Conservation (phyloP, 768 basidiomycete species). For the Pholiota microspora region DNA sequence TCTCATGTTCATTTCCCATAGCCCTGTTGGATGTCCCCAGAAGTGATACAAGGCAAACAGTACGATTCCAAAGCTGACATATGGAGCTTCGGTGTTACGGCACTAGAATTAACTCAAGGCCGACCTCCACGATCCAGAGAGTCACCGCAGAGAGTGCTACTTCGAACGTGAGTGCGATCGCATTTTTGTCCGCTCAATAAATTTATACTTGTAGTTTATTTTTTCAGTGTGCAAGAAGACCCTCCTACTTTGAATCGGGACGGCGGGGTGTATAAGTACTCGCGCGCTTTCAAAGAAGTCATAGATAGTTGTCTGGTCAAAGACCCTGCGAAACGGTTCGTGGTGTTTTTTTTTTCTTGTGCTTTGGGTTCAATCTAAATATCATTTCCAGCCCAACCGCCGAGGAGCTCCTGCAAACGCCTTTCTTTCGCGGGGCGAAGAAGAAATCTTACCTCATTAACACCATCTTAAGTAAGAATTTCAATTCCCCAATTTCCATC, state of each 20-base stretch:
- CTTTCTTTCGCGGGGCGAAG: conserved; percentile 80
- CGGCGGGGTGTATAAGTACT: conserved; percentile 71
- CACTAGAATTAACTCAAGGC: conserved; percentile 85
- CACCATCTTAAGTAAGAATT: conserved; percentile 58
- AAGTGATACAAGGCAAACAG: conserved; percentile 79
- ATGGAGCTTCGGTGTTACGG: conserved; percentile 97
- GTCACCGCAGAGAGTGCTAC: conserved; percentile 67
- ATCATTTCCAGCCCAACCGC: conserved; percentile 62
- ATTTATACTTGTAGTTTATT: conserved; percentile 1
- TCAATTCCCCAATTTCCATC: neutral
- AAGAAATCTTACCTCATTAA: conserved; percentile 77
- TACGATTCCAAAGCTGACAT: conserved; percentile 91
- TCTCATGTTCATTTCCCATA: conserved; percentile 18
- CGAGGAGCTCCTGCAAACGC: conserved; percentile 67
- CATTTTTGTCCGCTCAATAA: neutral
- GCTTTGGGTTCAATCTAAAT: neutral
- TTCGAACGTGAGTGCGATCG: conserved; percentile 55
- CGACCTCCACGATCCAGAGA: conserved; percentile 83
- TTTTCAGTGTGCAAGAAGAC: conserved; percentile 64
- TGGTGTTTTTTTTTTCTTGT: neutral
- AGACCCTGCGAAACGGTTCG: conserved; percentile 74
- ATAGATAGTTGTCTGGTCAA: conserved; percentile 82
- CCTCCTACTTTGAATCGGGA: conserved; percentile 77
- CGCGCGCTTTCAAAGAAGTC: conserved; percentile 79
- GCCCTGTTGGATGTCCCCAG: conserved; percentile 98